phyloP scores from a whole-genome alignment of 306 rosid species.

The Mucuna pruriens region DNA sequence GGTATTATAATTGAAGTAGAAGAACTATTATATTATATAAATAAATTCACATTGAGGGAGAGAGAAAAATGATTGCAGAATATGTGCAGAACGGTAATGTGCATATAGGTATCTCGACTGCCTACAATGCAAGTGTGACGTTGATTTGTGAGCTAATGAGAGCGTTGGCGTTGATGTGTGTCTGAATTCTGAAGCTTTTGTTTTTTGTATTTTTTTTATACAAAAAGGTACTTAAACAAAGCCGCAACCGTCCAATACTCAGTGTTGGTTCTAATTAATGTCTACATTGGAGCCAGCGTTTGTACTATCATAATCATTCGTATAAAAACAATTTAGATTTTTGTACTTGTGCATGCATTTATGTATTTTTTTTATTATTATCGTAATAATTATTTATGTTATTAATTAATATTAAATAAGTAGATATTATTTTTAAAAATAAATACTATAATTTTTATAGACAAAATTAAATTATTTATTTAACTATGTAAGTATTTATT shows the following conservation, averaged over 20 bases:
- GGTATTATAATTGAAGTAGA: no score
- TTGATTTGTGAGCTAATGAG: constrained; percentile 13
- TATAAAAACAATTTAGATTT: background rate
- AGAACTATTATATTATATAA: no score
- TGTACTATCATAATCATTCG: constrained; percentile 1
- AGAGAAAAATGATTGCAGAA: constrained; percentile 9
- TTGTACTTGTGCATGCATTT: no score
- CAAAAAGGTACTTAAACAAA: constrained; percentile 2
- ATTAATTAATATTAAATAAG: no score
- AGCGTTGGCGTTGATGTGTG: background rate
- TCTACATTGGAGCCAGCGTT: background rate
- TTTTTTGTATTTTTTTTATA: background rate
- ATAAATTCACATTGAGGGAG: background rate
- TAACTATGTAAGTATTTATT: no score
- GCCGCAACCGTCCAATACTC: constrained; percentile 5
- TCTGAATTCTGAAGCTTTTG: background rate
- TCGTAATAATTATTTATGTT: no score
- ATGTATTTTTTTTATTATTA: no score
- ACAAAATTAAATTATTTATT: no score
- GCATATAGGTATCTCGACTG: no score
- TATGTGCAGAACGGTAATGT: constrained; percentile 18
- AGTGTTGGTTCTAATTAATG: constrained; percentile 11
- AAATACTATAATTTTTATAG: no score
- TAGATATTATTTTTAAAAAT: no score
- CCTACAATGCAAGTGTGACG: background rate